Conservation (phyloP, 2,329 filamentous ascomycete species). For the Botrytis tulipae region DNA sequence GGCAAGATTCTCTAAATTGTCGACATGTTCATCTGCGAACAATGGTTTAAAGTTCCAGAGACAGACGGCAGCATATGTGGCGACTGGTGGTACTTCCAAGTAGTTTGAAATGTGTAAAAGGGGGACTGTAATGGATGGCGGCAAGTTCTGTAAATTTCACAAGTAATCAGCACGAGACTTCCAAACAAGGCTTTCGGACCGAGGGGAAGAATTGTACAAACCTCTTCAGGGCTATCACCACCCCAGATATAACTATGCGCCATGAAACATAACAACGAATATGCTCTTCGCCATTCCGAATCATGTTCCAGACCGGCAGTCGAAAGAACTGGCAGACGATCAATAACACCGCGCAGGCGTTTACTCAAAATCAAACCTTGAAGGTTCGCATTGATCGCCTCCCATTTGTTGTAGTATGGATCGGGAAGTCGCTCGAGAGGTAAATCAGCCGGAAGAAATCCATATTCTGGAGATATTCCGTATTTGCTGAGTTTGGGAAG, state of each 20-base stretch:
- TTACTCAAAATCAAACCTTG: conserved; percentile 84
- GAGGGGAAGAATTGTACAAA: conserved; percentile 37
- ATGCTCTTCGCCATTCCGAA: conserved; percentile 90
- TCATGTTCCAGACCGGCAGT: conserved; percentile 79
- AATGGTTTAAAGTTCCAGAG: conserved; percentile 97
- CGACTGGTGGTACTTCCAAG: conserved; percentile 86
- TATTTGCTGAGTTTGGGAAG: conserved; percentile 71
- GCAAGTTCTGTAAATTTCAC: conserved; percentile 52
- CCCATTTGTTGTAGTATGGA: conserved; percentile 94
- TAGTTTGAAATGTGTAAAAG: conserved; percentile 72
- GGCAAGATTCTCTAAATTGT: conserved; percentile 82
- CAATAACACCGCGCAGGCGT: conserved; percentile 75
- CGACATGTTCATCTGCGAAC: conserved; percentile 77
- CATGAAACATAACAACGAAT: conserved; percentile 86
- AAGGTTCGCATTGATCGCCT: conserved; percentile 79
- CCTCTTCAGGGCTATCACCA: conserved; percentile 77
- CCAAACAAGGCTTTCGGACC: background rate
- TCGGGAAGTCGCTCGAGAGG: conserved; percentile 81
- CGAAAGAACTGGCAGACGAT: conserved; percentile 78
- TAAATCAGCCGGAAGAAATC: conserved; percentile 81
- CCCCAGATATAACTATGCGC: conserved; percentile 96
- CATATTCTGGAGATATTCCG: conserved; percentile 73
- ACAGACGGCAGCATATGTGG: conserved; percentile 87
- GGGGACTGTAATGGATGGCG: conserved; percentile 78
- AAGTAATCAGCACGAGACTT: background rate